These are phyloP conservation scores for Brassica hybrid DNA, from an alignment of 441 rosid genomes.

Conservation along the genomic window DNA sequence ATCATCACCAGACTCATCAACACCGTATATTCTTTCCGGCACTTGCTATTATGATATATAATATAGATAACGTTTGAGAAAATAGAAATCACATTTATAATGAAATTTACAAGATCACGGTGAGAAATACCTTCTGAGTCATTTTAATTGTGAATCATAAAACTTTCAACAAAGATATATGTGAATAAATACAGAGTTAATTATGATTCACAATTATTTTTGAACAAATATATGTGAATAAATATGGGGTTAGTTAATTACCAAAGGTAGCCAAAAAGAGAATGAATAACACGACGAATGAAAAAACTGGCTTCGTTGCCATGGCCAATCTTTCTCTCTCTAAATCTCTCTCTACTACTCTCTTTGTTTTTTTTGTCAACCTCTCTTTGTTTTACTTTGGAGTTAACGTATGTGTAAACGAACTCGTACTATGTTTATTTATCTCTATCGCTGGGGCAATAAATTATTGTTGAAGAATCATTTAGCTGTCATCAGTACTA, in stretches of 20 bases:
- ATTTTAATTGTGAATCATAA: not conserved
- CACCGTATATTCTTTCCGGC: conserved; percentile 19
- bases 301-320: not conserved
- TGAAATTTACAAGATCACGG: not conserved
- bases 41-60: not conserved
- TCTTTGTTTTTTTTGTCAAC: not conserved
- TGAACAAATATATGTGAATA: too few relatives aligned
- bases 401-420: not conserved
- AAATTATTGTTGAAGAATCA: not conserved
- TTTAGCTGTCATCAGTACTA: not conserved
- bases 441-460: not conserved
- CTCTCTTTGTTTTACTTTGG: not conserved
- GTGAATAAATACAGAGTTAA: not conserved
- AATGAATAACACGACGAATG: not conserved
- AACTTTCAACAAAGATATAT: too few relatives aligned
- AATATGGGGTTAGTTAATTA: not conserved
- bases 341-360: not conserved
- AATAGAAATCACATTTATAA: not conserved
- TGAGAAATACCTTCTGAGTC: not conserved
- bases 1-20: conserved; percentile 7
- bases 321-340: not conserved
- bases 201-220: too few relatives aligned
- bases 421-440: not conserved
- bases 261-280: not conserved
- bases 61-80: not conserved